Evolutionary conservation across 2,329 filamentous ascomycete species (phyloP), one percentile per base, ranked within the genome.

Genomic region (Neobulgaria alba): DNA sequence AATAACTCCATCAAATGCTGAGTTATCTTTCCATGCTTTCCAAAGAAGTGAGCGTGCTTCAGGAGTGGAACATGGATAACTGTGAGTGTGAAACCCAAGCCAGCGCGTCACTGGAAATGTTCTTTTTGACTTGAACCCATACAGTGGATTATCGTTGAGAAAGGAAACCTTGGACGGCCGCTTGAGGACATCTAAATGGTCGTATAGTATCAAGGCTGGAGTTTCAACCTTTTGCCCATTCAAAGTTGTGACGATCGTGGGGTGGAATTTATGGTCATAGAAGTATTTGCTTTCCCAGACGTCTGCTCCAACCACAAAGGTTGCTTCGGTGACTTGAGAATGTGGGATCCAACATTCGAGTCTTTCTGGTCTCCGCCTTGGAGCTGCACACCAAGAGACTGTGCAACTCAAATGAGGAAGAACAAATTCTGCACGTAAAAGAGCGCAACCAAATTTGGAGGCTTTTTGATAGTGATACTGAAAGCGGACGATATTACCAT

Each of bases 401-500:
- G 68, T 72, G 48, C 67, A 69, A 30, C 64, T 72, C 46, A 74
- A 67, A 50, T 75, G 70, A 3, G 68, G 64, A 38, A 75, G 61
- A 0, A 67, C 63, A 46, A 71, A 75, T 45, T 75, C 72, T 0
- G 70, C 72, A 35, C 71, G 64, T 2, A 76, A 62, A n/a, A 76
- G 61, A 43, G 74, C 72, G 51, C 73, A 71, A 17, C 68, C 69
- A 42, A 69, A 72, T 26, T 64, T 67, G 10, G 69, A 66, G 41
- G 69, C 68, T 50, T 72, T 71, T 32, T 71, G 67, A 52, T 76
- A 75, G 47, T 69, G 65, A 41, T 71, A 72, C 44, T 69, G 69
- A 63, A 75, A 75, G 12, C 67, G 64, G 12, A 73, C 63, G 9
- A 72, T 52, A 42, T 72, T 74, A 2, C 63, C 65, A 43, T 73